Evolutionary conservation across 2,329 filamentous ascomycete genomes (phyloP).

Genomic region (Nigrospora oryzae): DNA sequence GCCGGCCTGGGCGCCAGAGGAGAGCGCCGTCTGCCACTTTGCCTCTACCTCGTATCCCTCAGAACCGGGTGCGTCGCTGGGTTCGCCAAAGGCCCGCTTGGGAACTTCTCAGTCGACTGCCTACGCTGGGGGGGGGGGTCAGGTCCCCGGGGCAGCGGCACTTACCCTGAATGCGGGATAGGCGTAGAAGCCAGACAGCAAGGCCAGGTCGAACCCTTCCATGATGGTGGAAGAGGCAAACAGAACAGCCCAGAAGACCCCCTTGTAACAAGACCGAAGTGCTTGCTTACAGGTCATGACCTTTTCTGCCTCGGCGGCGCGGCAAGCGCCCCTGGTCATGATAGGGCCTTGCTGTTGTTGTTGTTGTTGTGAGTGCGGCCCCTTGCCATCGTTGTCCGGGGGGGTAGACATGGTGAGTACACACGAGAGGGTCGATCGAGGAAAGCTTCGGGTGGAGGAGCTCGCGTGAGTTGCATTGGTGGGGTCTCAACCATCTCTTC

Average conservation of each 20-base stretch:
- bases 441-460: no score
- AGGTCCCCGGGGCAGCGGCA: not conserved
- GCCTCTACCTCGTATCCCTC: conserved; percentile 27
- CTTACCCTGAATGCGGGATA: conserved; percentile 5
- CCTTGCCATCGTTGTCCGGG: no score
- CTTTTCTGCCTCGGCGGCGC: conserved; percentile 5
- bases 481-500: no score
- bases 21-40: conserved; percentile 32
- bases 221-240: conserved; percentile 14
- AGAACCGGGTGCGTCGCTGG: conserved; percentile 1
- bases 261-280: conserved; percentile 5
- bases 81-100: conserved; percentile 16
- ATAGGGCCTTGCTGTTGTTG: not conserved
- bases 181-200: conserved; percentile 12
- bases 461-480: no score
- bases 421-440: no score
- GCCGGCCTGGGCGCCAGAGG: conserved; percentile 28
- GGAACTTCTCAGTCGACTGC: not conserved
- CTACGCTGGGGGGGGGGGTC: not conserved
- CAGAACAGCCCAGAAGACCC: conserved; percentile 13
- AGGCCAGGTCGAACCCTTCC: conserved; percentile 21
- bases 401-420: no score
- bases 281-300: conserved; percentile 4
- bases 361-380: not conserved
- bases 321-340: conserved; percentile 1